phyloP scores from a whole-genome alignment of 1,284 basidiomycete genomes.

The Papiliotrema flavescens region DNA sequence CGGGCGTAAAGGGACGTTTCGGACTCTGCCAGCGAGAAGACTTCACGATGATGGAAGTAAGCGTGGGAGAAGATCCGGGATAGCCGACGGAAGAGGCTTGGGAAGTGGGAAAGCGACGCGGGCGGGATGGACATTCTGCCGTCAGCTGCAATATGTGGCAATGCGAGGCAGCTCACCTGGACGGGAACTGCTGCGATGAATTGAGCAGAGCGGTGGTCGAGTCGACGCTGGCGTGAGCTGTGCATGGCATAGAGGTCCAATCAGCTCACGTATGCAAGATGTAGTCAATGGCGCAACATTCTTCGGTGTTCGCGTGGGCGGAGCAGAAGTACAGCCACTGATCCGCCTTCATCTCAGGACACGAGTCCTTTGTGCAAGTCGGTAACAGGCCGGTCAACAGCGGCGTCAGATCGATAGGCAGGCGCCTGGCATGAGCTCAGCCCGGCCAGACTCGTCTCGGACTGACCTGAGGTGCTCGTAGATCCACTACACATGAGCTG shows the following conservation, averaged over 20 bases:
- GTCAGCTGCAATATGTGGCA: neutral
- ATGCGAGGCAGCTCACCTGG: constrained; percentile 55
- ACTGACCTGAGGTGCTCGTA: constrained; percentile 83
- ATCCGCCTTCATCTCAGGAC: constrained; percentile 94
- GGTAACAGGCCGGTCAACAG: constrained; percentile 80
- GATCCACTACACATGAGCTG: constrained; percentile 64
- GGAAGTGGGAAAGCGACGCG: constrained; percentile 79
- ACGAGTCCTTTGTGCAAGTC: constrained; percentile 76
- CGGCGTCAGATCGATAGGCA: constrained; percentile 87
- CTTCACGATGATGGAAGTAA: constrained; percentile 87
- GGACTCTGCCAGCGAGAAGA: constrained; percentile 56
- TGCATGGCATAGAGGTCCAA: neutral
- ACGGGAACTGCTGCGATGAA: constrained; percentile 84
- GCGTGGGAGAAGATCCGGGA: constrained; percentile 95
- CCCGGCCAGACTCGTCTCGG: neutral
- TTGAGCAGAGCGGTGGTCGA: constrained; percentile 90
- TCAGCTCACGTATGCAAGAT: constrained; percentile 72
- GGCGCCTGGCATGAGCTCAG: constrained; percentile 58
- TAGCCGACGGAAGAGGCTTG: constrained; percentile 63
- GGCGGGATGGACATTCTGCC: constrained; percentile 70
- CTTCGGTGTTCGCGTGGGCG: constrained; percentile 62
- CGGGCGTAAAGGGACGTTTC: constrained; percentile 88
- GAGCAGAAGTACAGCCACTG: constrained; percentile 97
- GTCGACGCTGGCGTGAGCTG: constrained; percentile 88
- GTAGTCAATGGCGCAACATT: constrained; percentile 97